Percentiles rank a stretch among this genome's conserved stretches.
These are phyloP conservation scores for Coemansia umbellata DNA, from an alignment of 192 early-diverging fungal genomes.

Conservation along the genomic window DNA sequence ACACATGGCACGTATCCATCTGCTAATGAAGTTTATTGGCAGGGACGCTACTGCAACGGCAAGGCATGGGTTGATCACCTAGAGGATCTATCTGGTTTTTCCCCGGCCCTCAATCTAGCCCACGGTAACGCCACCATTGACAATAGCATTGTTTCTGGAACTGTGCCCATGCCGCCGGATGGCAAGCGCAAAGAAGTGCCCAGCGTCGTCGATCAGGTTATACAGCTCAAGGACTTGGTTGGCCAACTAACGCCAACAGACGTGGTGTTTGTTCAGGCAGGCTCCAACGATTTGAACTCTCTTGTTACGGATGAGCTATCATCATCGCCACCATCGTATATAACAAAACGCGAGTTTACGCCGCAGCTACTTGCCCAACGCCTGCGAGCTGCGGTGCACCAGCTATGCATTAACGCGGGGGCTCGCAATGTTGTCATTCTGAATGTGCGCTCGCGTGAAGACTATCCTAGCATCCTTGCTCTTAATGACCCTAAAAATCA, in stretches of 20 bases:
- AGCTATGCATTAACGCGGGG: slow-evolving; percentile 9
- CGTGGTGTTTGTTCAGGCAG: slow-evolving; percentile 40
- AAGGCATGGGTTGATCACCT: slow-evolving; percentile 40
- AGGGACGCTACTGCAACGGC: slow-evolving; percentile 41
- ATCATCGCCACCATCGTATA: slow-evolving; percentile 10
- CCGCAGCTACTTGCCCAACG: slow-evolving; percentile 15
- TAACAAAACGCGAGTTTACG: slow-evolving; percentile 17
- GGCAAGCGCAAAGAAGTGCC: slow-evolving; percentile 24
- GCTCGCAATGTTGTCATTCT: slow-evolving; percentile 30
- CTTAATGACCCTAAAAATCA: slow-evolving; percentile 4
- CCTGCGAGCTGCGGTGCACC: slow-evolving; percentile 8
- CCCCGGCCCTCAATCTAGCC: slow-evolving; percentile 19
- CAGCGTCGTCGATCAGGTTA: slow-evolving; percentile 19
- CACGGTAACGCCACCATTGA: slow-evolving; percentile 46
- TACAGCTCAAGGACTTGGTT: neutral
- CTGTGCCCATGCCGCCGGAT: slow-evolving; percentile 31
- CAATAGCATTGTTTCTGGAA: slow-evolving; percentile 29
- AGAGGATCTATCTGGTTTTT: slow-evolving; percentile 1
- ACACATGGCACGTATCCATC: slow-evolving; percentile 18
- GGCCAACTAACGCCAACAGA: slow-evolving; percentile 17
- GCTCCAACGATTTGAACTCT: slow-evolving; percentile 47
- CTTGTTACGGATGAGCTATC: slow-evolving; percentile 12
- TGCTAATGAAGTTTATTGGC: slow-evolving; percentile 25
- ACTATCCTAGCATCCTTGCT: slow-evolving; percentile 35
- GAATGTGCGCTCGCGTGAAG: slow-evolving; percentile 43